Evolutionary conservation across 306 rosid species (phyloP), one percentile per base, ranked within the genome.

Genomic region (Cicer cuneatum): DNA sequence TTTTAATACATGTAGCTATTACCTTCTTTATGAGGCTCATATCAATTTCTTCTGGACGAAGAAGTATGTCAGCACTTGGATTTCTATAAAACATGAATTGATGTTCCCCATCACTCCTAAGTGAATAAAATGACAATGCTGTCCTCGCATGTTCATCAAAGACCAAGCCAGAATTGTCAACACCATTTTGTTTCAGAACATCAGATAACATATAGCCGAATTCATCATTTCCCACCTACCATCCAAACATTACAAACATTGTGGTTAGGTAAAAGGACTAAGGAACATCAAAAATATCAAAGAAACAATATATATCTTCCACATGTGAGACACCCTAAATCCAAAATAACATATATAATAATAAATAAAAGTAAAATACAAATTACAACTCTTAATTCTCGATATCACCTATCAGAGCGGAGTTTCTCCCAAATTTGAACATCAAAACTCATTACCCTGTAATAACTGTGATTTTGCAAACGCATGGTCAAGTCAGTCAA

Each of bases 171-270:
- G 80, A 80, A 39, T 47, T 76, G 76, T 80, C 77, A 73, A 84
- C 82, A 45, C 82, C 76, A 62, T 80, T 84, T 76, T 80, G 82
- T 51, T 43, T 80, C 38, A 84, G 54, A 80, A 80, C 77, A 48
- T 80, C 84, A 10, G 71, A 42, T 41, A 80, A 39, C 80, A 80
- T 15, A 76, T 53, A 16, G 16, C 82, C 85, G 80, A 84, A 76
- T 71, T 84, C 87, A 51, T 79, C 86, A 12, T 64, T 74, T 38
- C 86, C 86, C 38, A 83, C 86, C 83, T 74, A 69, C 7, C 56
- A 62, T 69, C 66, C 45, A 72, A 78, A 78, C 10, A 62, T 63
- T n/a, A 79, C 14, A 59, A 76, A 77, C 57, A 72, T 66, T 29
- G 54, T 58, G 70, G 72, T 77, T 42, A 82, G 73, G 63, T 56